Evolutionary conservation across 2,329 filamentous ascomycete species (phyloP).

Genomic region (Ceratocystis lukuohia): DNA sequence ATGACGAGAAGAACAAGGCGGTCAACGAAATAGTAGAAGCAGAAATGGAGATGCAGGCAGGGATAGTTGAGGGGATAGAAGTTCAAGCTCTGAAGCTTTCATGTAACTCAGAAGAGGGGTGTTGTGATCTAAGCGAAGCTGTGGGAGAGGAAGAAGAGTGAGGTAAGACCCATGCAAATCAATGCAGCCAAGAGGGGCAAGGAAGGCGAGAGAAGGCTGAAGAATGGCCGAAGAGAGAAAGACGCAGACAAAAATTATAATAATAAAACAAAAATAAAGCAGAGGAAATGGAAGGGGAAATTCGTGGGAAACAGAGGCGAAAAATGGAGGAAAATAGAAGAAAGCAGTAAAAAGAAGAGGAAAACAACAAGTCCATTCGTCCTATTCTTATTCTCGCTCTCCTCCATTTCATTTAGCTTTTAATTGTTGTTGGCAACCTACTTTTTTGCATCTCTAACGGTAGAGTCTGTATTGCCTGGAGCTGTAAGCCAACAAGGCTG

Average conservation of each 20-base stretch:
- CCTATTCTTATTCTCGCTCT: not conserved
- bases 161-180: not conserved
- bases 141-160: too few species aligned
- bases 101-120: too few species aligned
- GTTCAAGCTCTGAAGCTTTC: too few species aligned
- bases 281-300: not conserved
- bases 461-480: conserved; percentile 8
- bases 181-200: conserved; percentile 6
- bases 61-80: too few species aligned
- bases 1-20: too few species aligned
- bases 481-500: not conserved
- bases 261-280: too few species aligned
- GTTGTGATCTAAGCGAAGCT: too few species aligned
- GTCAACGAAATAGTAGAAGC: too few species aligned
- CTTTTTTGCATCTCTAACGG: conserved; percentile 14
- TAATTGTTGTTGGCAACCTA: not conserved
- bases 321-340: not conserved
- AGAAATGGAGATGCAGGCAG: too few species aligned
- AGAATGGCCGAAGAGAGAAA: not conserved
- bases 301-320: not conserved
- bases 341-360: not conserved
- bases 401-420: too few species aligned
- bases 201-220: not conserved
- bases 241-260: not conserved
- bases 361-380: not conserved